Base-by-base conservation (phyloP, 169 alveolate species). In the Toxoplasma gondii region DNA sequence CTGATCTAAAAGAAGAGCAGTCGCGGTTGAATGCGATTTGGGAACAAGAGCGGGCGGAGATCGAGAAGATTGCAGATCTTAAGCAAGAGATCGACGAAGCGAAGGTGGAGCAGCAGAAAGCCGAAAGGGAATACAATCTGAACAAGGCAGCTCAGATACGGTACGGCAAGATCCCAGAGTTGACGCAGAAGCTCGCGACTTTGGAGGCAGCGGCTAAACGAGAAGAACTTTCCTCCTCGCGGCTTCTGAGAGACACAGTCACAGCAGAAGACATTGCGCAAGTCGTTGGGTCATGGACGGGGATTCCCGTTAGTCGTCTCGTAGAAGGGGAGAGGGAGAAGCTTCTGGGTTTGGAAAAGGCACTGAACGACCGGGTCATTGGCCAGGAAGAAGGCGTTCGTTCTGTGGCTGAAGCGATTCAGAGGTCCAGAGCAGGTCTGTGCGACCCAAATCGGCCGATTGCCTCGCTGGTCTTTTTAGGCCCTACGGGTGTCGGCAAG, bases 401-500 rank as follows among this genome's bases (percentile, higher is more conserved):
- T 45, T 86, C 91, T 31, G 95, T 93, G 64, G 80, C 94, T 22
- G 93, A 92, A 43, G 98, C 99, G 12, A 96, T 98, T n/a, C 98
- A 97, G 93, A 90, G 99, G 36, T 96, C 98, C 38, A 96, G 98
- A 38, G 98, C 97, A 7, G 99, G 99, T 36, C 96, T 98, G 97
- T 96, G 96, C 80, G 97, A 98, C 94, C 98, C 98, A n/a, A 96
- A 97, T 64, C 93, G 97, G 39, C 99, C 99, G 38, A 97, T 98
- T 45, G 99, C 98, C 17, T 97, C 98, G 43, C 93, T 97, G 69
- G 97, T 98, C 97, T 98, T 98, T 94, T 92, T 97, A 41, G 99
- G 99, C 2, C 99, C 99, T 17, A 98, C 98, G 38, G 96, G 96
- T 0, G 98, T 97, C 86, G 99, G 99, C 69, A 98, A 98, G 67